Evolutionary conservation across 345 rosid species (phyloP), one percentile per base, ranked within the genome.

Genomic region (Eutrema japonicum): DNA sequence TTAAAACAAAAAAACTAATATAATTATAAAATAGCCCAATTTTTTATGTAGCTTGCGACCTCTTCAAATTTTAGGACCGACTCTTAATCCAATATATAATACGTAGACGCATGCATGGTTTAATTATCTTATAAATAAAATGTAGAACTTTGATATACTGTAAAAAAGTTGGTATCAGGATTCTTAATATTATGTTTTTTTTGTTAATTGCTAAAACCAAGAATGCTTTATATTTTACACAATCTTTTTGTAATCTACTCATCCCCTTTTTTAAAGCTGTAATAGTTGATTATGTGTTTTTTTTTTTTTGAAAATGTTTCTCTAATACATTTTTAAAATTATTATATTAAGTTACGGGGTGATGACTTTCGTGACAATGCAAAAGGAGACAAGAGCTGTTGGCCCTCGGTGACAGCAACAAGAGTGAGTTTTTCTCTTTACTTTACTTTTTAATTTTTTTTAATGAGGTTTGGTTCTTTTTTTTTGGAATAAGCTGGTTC

Each of bases 331-430:
- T 52, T 43, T 52, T 7, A 52, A 32, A 60, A 51, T 42, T 42
- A 60, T 42, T 57, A 68, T 26, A 62, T 22, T 14, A 52, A 54
- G 38, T 30, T 45, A 53, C 42, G 10, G 30, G 30, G 13, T 59
- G 29, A 68, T 57, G 78, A 74, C 66, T 65, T 74, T 56, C 51
- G 67, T 50, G 78, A 55, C 61, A 2, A 74, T 68, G 61, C 55
- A 51, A 55, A 75, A 18, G 65, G 74, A 68, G 68, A 51, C 56
- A 67, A 18, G 33, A 45, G 67, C 55, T 68, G 72, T 58, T 75
- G 73, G 57, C 4, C 68, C 62, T 68, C 12, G 22, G 26, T 52
- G 74, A 75, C 42, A 68, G 56, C 79, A 68, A 68, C 64, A 52
- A 18, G 69, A 75, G 50, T 69, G 65, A 36, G 8, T 9, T 74